A percentile compares a stretch with the other conserved stretches of the same genome.
phyloP scores from a whole-genome alignment of 2,329 filamentous ascomycete genomes.

The Talaromyces funiculosus region DNA sequence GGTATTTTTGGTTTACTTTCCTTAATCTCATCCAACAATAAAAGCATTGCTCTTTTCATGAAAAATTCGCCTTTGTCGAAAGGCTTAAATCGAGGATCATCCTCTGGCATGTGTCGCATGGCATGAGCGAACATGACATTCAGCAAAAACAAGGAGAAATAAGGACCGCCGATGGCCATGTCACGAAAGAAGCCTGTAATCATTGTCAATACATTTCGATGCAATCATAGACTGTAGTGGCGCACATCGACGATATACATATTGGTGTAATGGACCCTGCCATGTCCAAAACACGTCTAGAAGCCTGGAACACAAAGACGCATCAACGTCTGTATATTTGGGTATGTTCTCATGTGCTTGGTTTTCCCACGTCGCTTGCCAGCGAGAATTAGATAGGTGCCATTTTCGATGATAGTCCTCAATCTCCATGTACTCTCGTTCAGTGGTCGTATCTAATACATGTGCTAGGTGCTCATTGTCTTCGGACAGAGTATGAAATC shows the following conservation, averaged over 20 bases:
- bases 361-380: constrained; percentile 14
- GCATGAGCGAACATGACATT: constrained; percentile 20
- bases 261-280: constrained; percentile 20
- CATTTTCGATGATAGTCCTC: constrained; percentile 17
- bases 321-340: constrained; percentile 12
- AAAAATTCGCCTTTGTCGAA: constrained; percentile 17
- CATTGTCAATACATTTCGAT: not conserved
- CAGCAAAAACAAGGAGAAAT: constrained; percentile 19
- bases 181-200: constrained; percentile 19
- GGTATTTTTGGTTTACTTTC: constrained; percentile 16
- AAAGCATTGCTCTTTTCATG: constrained; percentile 15
- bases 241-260: constrained; percentile 19
- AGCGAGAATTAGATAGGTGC: constrained; percentile 14
- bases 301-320: constrained; percentile 11
- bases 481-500: constrained; percentile 14
- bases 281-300: constrained; percentile 20
- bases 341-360: constrained; percentile 11
- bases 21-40: constrained; percentile 17
- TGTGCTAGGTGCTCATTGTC: not conserved
- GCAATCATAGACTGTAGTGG: not conserved
- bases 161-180: constrained; percentile 18
- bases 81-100: constrained; percentile 13
- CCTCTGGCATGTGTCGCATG: constrained; percentile 16
- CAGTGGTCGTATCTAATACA: not conserved
- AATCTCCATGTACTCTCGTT: constrained; percentile 7